Evolutionary conservation across 2,329 filamentous ascomycete species (phyloP).

Genomic region (Paraphaeosphaeria sporulosa): DNA sequence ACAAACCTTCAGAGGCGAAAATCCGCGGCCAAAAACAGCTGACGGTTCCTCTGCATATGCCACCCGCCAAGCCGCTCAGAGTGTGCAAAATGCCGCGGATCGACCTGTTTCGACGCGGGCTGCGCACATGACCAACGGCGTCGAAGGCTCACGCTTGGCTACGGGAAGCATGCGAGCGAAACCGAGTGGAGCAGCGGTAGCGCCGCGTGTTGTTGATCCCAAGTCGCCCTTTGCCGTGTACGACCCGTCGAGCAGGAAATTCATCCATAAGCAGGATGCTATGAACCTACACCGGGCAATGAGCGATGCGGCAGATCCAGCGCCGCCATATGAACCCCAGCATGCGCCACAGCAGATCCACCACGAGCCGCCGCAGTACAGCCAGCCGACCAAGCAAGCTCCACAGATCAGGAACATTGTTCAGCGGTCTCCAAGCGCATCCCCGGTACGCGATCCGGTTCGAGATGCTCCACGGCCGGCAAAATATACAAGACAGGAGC

Average conservation of each 20-base stretch:
- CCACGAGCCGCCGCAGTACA: slow-evolving; percentile 1
- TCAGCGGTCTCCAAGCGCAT: slow-evolving; percentile 4
- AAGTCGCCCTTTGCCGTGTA: slow-evolving; percentile 48
- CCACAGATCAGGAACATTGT: slow-evolving; percentile 4
- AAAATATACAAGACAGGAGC: slow-evolving; percentile 1
- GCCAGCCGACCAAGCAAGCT: slow-evolving; percentile 4
- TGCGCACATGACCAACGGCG: slow-evolving; percentile 42
- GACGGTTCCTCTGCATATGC: slow-evolving; percentile 29
- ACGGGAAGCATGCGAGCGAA: slow-evolving; percentile 62
- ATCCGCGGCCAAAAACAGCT: slow-evolving; percentile 39
- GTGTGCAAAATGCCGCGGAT: slow-evolving; percentile 47
- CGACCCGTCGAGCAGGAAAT: slow-evolving; percentile 47
- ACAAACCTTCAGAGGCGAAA: slow-evolving; percentile 36
- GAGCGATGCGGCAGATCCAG: slow-evolving; percentile 34
- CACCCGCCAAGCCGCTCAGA: slow-evolving; percentile 44
- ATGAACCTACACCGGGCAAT: slow-evolving; percentile 44
- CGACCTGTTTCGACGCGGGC: slow-evolving; percentile 54
- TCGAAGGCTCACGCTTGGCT: slow-evolving; percentile 52
- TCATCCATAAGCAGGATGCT: slow-evolving; percentile 47
- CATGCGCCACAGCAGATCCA: slow-evolving; percentile 25
- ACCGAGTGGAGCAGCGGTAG: slow-evolving; percentile 58
- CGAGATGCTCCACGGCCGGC: slow-evolving; percentile 20
- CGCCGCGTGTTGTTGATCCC: slow-evolving; percentile 40
- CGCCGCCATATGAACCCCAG: slow-evolving; percentile 31
- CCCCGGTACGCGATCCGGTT: slow-evolving; percentile 1